Base-by-base conservation (phyloP, 1,284 basidiomycete genomes). In the Rhodotorula sp. region DNA sequence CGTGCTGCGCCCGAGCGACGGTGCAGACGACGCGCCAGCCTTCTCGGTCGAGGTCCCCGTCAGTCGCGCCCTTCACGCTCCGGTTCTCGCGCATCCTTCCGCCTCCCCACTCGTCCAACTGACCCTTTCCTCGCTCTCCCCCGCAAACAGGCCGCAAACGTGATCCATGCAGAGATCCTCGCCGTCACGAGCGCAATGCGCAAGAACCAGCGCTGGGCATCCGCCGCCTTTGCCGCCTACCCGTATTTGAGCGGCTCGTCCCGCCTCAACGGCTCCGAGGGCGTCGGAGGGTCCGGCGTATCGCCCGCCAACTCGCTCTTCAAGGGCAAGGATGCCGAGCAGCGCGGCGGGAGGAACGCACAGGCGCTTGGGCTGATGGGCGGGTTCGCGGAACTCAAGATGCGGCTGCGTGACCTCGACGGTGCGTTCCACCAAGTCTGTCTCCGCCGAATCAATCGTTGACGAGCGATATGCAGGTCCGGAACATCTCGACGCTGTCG, bases 181-280 rank as follows among this genome's bases (percentile, higher is more conserved):
- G 86, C 92, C 17, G 91, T 99, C 77, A 97, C 93, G 54, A 93
- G 93, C 7, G 87, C 89, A n/a, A 97, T 99, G 92, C 91, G 96
- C 81, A 93, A 95, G 84, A 96, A 96, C 82, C 92, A 93, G 61
- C 88, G 93, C 62, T 96, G 93, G 93, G 90, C 93, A 21, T 86
- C 90, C 27, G 58, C 65, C 2, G 87, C 59, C 84, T 86, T 54
- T 86, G 88, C 78, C 85, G 86, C 60, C 21, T 77, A 66, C 52
- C 56, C 72, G n/a, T 62, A 62, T 42, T 52, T 64, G 10, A 54
- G 23, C 34, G 59, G 54, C 19, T 66, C 71, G 55, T 87, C 14
- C 25, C 84, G 64, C 84, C 83, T 66, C 66, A 42, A 66, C 42
- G n/a, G 74, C 81, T 59, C 59, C 75, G 48, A 62, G 8, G 66